These are phyloP conservation scores for Monilinia laxa DNA, from an alignment of 2,329 filamentous ascomycete genomes.

Conservation along the genomic window DNA sequence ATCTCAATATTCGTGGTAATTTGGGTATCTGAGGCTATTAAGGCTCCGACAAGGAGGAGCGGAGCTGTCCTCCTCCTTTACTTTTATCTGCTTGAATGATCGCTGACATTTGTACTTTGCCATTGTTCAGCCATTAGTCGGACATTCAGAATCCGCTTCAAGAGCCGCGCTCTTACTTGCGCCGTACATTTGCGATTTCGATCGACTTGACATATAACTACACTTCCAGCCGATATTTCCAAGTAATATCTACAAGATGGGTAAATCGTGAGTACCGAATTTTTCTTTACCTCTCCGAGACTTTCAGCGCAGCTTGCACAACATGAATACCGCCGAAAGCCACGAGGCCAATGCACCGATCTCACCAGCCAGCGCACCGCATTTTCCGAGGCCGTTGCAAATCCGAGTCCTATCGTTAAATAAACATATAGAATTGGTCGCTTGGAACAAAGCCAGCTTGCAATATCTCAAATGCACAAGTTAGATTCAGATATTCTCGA, in stretches of 20 bases:
- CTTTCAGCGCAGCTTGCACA: slow-evolving; percentile 16
- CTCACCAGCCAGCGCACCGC: slow-evolving; percentile 3
- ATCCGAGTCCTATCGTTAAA: slow-evolving; percentile 1
- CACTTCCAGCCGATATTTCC: neutral
- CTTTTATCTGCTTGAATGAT: neutral
- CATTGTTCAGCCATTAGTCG: slow-evolving; percentile 2
- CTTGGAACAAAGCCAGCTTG: neutral
- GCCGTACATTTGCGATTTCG: slow-evolving; percentile 10
- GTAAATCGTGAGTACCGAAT: slow-evolving; percentile 26
- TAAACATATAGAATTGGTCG: neutral
- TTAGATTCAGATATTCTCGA: no score
- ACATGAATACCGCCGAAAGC: slow-evolving; percentile 3
- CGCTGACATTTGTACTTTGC: slow-evolving; percentile 5
- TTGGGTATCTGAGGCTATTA: neutral
- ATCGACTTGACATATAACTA: neutral
- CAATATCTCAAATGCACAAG: no score
- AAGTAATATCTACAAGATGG: slow-evolving; percentile 23
- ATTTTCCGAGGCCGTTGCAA: slow-evolving; percentile 4
- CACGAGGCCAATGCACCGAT: slow-evolving; percentile 19
- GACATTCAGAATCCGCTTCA: neutral
- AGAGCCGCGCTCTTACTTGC: slow-evolving; percentile 23
- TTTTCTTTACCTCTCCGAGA: slow-evolving; percentile 7
- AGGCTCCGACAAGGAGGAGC: slow-evolving; percentile 1
- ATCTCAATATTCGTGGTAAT: neutral
- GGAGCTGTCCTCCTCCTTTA: neutral